phyloP scores from a whole-genome alignment of 805 yeast species.

The Schizosaccharomyces pombe region DNA sequence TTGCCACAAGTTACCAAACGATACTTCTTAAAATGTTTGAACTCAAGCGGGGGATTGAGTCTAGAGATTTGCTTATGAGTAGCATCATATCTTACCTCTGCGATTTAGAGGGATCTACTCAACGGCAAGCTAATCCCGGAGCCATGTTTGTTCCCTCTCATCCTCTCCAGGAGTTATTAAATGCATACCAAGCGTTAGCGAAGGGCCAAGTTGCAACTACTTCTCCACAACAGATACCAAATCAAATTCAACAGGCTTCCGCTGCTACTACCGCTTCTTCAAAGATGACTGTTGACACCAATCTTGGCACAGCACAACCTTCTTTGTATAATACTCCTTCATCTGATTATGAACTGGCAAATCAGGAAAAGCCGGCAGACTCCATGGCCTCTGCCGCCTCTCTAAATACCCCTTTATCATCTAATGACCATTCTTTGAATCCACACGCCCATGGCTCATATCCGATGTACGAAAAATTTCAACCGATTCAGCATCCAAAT shows the following conservation, averaged over 20 bases:
- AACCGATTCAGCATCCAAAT: background rate
- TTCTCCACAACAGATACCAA: background rate
- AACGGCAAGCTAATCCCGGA: background rate
- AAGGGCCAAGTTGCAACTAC: background rate
- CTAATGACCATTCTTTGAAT: background rate
- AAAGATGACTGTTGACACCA: background rate
- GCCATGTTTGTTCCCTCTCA: constrained; percentile 3
- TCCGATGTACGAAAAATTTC: background rate
- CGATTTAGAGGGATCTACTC: background rate
- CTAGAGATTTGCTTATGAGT: background rate
- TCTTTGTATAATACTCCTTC: background rate
- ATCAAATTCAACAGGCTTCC: background rate
- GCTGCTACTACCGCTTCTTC: background rate
- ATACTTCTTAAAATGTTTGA: background rate
- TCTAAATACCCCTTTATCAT: background rate
- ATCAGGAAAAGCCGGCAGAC: background rate
- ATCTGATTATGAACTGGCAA: background rate
- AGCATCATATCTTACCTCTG: background rate
- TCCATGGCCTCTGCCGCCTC: background rate
- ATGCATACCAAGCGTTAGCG: background rate
- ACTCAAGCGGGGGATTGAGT: background rate
- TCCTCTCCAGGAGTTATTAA: background rate
- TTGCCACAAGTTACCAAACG: constrained; percentile 3
- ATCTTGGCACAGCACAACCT: too few relatives aligned
- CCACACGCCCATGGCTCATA: background rate